phyloP scores from a whole-genome alignment of 2,329 filamentous ascomycete species.

The Phialocephala subalpina region DNA sequence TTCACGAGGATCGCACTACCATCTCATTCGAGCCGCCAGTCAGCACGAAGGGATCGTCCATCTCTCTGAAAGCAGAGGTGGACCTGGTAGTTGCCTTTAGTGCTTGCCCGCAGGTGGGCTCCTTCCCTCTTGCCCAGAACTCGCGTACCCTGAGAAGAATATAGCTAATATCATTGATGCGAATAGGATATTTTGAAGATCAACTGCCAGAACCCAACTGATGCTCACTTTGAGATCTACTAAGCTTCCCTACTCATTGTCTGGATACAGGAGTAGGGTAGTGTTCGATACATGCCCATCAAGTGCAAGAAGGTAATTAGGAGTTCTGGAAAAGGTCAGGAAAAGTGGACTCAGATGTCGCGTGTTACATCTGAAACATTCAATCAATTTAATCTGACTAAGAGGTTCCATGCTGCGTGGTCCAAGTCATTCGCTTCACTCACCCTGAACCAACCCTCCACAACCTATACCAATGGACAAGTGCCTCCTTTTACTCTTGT shows the following conservation, averaged over 20 bases:
- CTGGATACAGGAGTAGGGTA: no score
- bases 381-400: no score
- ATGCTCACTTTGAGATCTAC: conserved; percentile 25
- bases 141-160: background rate
- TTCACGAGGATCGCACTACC: conserved; percentile 33
- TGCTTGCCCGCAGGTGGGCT: conserved; percentile 37
- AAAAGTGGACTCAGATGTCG: no score
- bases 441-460: no score
- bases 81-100: conserved; percentile 37
- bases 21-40: conserved; percentile 36
- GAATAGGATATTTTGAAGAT: conserved; percentile 28
- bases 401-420: no score
- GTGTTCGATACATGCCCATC: no score
- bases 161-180: background rate
- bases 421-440: no score
- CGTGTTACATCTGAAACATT: no score
- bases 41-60: conserved; percentile 31
- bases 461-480: no score
- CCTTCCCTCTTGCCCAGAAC: background rate
- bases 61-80: conserved; percentile 35
- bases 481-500: no score
- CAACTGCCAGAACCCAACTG: conserved; percentile 24
- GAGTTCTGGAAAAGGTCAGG: no score
- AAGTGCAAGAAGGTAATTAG: no score
- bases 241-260: background rate